These are phyloP conservation scores for Starmera caribaea DNA, from an alignment of 805 yeast species.

Conservation along the genomic window DNA sequence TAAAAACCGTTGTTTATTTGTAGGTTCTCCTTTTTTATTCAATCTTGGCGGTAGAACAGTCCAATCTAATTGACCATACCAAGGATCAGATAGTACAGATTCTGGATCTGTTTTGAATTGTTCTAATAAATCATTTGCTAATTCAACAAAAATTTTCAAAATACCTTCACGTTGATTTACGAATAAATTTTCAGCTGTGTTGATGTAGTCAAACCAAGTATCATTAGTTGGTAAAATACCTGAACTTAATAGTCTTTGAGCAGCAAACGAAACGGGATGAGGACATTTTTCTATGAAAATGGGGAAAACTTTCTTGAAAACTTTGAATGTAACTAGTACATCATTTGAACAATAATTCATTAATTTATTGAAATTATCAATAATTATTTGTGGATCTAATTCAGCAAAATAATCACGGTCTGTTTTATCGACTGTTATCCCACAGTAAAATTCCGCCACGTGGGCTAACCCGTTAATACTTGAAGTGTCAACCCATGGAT, in stretches of 20 bases:
- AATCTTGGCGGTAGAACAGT: conserved; percentile 45
- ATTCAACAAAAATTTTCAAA: conserved; percentile 41
- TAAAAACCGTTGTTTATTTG: conserved; percentile 55
- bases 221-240: conserved; percentile 71
- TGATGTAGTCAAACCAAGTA: conserved; percentile 66
- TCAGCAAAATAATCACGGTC: conserved; percentile 56
- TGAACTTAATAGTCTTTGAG: conserved; percentile 62
- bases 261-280: conserved; percentile 92
- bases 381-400: conserved; percentile 41
- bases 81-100: conserved; percentile 56
- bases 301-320: conserved; percentile 63
- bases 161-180: conserved; percentile 48
- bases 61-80: conserved; percentile 93
- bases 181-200: conserved; percentile 51
- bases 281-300: conserved; percentile 61
- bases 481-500: conserved; percentile 81
- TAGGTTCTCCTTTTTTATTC: conserved; percentile 61
- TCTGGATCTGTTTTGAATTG: conserved; percentile 32
- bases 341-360: conserved; percentile 82
- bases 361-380: conserved; percentile 46
- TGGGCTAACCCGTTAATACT: conserved; percentile 72
- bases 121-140: conserved; percentile 50
- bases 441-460: conserved; percentile 74
- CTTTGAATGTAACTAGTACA: conserved; percentile 64
- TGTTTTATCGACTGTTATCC: conserved; percentile 53